Base-by-base conservation (phyloP, 2,329 filamentous ascomycete species). In the Botryosphaeria dothidea region DNA sequence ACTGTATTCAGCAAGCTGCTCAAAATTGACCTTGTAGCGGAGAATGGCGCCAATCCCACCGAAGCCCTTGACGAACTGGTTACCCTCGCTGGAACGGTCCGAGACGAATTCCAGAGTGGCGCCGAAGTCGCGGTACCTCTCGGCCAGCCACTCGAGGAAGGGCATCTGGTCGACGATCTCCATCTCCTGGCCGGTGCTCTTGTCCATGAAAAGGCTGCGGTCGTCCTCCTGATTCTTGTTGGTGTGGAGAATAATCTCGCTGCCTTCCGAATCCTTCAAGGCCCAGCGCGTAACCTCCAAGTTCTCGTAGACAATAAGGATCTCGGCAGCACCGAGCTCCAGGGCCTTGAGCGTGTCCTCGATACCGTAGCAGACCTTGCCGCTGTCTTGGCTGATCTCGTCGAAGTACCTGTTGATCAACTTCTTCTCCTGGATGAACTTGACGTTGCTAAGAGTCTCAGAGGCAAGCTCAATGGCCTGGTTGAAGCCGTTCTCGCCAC, bases 351-450 rank as follows among this genome's bases (percentile, higher is more conserved):
- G 85, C 17, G 95, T 99, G 78, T 99, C 96, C 1, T 98, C 95
- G 68, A 99, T 90, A 85, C 95, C 93, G 79, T 99, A 99, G 85
- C 95, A 99, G 71, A 99, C 89, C 77, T 93, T 95, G 71, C 95
- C 95, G 61, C 91, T 97, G 77, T 99, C 95, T 81, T 97, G 93
- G 78, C 92, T 97, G 75, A 99, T 98, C 81, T 99, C 94, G 78
- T 99, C 93, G 74, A 99, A 99, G 85, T 99, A 99, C 78, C 92
- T 93, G 78, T 94, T 94, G 75, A 99, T 99, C 68, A 99, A 88
- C 84, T 97, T 99, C 90, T 99, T 99, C 86, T 99, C 95, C 82
- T 99, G 95, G 78, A 99, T 97, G 80, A 99, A 99, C 83, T 99
- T 99, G 86, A 99, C 95, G 77, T 98, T 99, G 81, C 93, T 92